Base-by-base conservation (phyloP, 139 green algal genomes). In the Mesostigma viride region DNA sequence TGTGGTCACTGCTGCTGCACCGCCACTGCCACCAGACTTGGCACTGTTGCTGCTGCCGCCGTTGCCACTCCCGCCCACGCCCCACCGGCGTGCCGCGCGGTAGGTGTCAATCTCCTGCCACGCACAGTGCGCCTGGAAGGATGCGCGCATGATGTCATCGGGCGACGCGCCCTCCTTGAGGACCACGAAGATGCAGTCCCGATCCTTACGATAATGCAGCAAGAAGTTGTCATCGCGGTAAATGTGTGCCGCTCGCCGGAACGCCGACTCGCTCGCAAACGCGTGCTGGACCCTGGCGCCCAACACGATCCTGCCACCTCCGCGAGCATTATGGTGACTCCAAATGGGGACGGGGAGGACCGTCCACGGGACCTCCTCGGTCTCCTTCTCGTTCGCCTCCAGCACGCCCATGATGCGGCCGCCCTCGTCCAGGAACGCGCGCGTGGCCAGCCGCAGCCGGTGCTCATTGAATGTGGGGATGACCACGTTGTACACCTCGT, bases 401-500 rank as follows among this genome's bases (percentile, higher is more conserved):
- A 14, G 5, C n/a, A 3, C n/a, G 31, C 5, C 5, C 51, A 14
- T 61, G n/a, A 14, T 14, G 11, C 8, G n/a, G n/a, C 53, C 53
- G 20, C 81, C 46, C 11, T 53, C 51, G 30, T 56, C 31, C 22
- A 76, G 71, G 33, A 84, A 87, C 32, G 31, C 58, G 28, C 66
- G 26, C 1, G 65, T 59, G 0, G 64, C 65, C 33, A 82, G 76
- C 0, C 66, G 67, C 6, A 91, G 73, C 48, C 87, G 77, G 0
- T 86, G 86, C 22, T 85, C 73, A 71, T 95, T 95, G 34, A 92
- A 76, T 75, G 92, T 94, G 1, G 87, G 84, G 58, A 95, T 69
- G 58, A 88, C 73, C 40, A 95, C 85, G 22, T 69, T 74, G 61
- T 88, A 83, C 17, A 94, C 83, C 64, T 62, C 64, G 20, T 48